phyloP scores from a whole-genome alignment of 768 basidiomycete genomes.

The Hypholoma fasciculare region DNA sequence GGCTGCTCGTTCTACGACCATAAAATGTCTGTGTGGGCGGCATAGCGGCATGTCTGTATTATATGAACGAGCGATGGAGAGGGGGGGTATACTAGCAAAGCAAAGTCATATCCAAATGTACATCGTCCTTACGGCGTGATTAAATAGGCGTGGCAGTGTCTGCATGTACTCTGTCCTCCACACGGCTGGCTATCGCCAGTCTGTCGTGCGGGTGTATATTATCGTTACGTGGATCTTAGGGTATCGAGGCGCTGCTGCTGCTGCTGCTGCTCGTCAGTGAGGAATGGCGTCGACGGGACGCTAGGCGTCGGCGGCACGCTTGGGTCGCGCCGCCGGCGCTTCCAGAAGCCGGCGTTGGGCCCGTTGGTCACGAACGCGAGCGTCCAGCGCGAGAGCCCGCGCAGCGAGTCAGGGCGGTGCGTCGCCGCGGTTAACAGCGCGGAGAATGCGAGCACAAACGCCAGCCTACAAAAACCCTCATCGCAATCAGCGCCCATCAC shows the following conservation, averaged over 20 bases:
- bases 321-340: slow-evolving; percentile 35
- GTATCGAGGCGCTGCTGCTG: neutral
- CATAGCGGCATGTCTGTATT: neutral
- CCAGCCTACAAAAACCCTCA: slow-evolving; percentile 37
- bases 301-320: slow-evolving; percentile 28
- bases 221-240: neutral
- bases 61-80: too few relatives aligned
- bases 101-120: too few relatives aligned
- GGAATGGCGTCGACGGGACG: slow-evolving; percentile 18
- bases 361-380: slow-evolving; percentile 67
- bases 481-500: slow-evolving; percentile 1
- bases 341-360: slow-evolving; percentile 55
- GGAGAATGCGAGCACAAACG: slow-evolving; percentile 65
- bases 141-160: too few relatives aligned
- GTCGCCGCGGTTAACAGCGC: slow-evolving; percentile 62
- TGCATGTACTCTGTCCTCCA: too few relatives aligned
- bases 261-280: neutral
- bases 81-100: too few relatives aligned
- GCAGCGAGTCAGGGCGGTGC: slow-evolving; percentile 62
- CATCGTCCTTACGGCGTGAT: too few relatives aligned
- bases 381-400: slow-evolving; percentile 76
- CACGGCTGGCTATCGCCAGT: neutral
- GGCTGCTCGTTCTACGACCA: slow-evolving; percentile 98
- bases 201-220: neutral
- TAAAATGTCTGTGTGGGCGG: slow-evolving; percentile 67